phyloP scores from a whole-genome alignment of 1,139 yeast genomes.

The Wickerhamomyces sp. region DNA sequence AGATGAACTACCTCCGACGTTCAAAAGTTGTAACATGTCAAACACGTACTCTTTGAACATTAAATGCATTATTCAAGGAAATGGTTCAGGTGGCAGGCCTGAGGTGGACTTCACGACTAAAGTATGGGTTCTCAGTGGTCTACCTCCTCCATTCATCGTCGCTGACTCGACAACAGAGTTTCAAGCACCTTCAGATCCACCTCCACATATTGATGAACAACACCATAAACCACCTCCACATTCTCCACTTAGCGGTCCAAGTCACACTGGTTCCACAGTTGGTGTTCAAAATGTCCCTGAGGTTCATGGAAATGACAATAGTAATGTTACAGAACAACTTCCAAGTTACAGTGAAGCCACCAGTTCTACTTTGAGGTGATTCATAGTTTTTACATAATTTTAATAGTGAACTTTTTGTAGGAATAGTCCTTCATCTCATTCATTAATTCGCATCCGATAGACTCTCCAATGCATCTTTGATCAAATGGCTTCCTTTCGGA shows the following conservation, averaged over 20 bases:
- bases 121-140: slow-evolving; percentile 39
- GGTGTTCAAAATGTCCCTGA: too few relatives aligned
- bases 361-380: too few relatives aligned
- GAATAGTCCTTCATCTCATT: background rate
- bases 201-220: background rate
- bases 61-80: slow-evolving; percentile 34
- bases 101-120: slow-evolving; percentile 30
- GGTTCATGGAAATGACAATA: background rate
- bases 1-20: slow-evolving; percentile 37
- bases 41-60: slow-evolving; percentile 41
- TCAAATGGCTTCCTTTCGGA: slow-evolving; percentile 87
- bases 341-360: too few relatives aligned
- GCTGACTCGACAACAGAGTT: background rate
- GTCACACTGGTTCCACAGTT: background rate
- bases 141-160: slow-evolving; percentile 17
- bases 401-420: too few relatives aligned
- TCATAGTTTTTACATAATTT: too few relatives aligned
- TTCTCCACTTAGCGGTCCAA: background rate
- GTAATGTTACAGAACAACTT: slow-evolving; percentile 3
- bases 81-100: too few relatives aligned
- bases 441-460: too few relatives aligned
- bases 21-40: slow-evolving; percentile 51
- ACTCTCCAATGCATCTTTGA: slow-evolving; percentile 75
- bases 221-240: background rate
- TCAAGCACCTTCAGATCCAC: slow-evolving; percentile 1